phyloP scores from a whole-genome alignment of 1,139 yeast genomes.

The Tardiomyces depauwii region DNA sequence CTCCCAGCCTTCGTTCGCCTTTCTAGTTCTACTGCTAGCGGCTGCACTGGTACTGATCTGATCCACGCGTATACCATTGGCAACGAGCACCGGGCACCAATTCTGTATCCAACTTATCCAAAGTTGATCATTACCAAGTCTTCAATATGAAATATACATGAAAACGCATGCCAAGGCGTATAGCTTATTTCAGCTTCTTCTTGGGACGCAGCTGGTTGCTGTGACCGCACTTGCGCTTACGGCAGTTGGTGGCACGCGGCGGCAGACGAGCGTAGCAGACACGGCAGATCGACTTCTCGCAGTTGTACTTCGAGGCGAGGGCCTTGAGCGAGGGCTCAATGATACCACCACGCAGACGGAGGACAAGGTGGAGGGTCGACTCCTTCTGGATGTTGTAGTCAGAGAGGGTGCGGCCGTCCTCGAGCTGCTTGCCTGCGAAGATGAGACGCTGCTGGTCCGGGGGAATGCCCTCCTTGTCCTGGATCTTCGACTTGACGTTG shows the following conservation, averaged over 20 bases:
- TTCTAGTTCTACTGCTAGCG: too few species aligned
- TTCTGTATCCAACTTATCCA: too few species aligned
- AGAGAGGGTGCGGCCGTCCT: slow-evolving; percentile 85
- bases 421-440: slow-evolving; percentile 91
- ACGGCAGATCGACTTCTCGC: slow-evolving; percentile 99
- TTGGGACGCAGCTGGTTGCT: slow-evolving; percentile 99
- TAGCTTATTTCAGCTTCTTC: slow-evolving; percentile 91
- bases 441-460: slow-evolving; percentile 92
- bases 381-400: slow-evolving; percentile 95
- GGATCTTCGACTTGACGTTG: slow-evolving; percentile 88
- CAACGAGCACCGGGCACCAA: too few species aligned
- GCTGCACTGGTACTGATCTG: too few species aligned
- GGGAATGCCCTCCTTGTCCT: slow-evolving; percentile 92
- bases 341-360: slow-evolving; percentile 91
- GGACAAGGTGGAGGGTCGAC: slow-evolving; percentile 78
- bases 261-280: slow-evolving; percentile 99
- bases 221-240: slow-evolving; percentile 99
- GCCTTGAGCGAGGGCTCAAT: slow-evolving; percentile 99
- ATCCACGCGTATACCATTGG: too few species aligned
- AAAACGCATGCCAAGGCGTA: background rate
- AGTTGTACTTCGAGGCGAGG: slow-evolving; percentile 98
- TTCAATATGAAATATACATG: background rate
- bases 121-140: background rate
- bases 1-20: too few species aligned
- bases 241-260: slow-evolving; percentile 99